Evolutionary conservation across 257 asterid species (phyloP), one percentile per base, ranked within the genome.

Genomic region (Solanum corneliomulleri): DNA sequence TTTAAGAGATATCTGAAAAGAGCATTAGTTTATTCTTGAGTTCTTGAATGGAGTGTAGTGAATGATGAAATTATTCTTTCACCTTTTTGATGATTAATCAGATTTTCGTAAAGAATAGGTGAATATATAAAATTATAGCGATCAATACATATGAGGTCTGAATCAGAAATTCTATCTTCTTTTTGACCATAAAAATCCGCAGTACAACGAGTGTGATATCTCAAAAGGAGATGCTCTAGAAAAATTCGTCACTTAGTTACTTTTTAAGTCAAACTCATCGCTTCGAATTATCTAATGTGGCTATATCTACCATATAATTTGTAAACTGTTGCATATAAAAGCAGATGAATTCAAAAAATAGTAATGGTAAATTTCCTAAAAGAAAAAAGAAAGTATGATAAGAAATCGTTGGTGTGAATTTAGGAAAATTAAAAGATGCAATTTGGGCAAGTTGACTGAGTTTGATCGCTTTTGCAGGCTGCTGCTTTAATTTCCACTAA

Each of bases 401-500:
- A 16, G 14, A 35, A 35, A 20, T 72, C 15, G 9, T 35, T 72
- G 2, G 27, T 20, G 21, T 75, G 56, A 21, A 75, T 75, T 45
- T 58, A 45, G 66, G 27, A 27, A 80, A 78, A 37, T 37, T 37
- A 37, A 45, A 11, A 78, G 66, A 80, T 16, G 68, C 85, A 80
- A 80, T 80, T 80, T 29, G 66, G 84, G 11, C 85, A 80, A 80
- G 68, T 47, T 80, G 42, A 47, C 85, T 25, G 42, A 31, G 44
- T 80, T 47, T 47, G 44, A 80, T 80, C 68, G 33, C 85, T 80
- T 80, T 80, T 78, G 3, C 14, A 6, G 60, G 33, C 37, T 42
- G 82, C 83, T 80, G 29, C 64, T 80, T 47, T 80, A 49, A 20
- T 45, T 47, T 80, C 85, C 68, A 80, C 68, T 80, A 80, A 47